phyloP scores from a whole-genome alignment of 345 rosid genomes.

The Brassica cretica region DNA sequence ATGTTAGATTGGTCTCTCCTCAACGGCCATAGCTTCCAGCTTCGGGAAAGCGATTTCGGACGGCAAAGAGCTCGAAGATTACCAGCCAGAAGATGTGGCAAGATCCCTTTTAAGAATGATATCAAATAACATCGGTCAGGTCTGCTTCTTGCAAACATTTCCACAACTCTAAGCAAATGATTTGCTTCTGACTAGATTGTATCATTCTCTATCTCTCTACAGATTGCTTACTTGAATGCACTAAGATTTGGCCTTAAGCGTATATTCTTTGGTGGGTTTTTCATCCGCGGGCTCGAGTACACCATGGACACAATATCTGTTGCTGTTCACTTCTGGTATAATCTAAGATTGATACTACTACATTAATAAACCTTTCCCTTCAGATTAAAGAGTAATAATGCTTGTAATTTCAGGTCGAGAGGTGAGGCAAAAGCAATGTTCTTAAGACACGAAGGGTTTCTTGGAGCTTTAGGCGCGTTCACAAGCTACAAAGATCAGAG shows the following conservation, averaged over 20 bases:
- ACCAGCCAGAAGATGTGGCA: slow-evolving; percentile 70
- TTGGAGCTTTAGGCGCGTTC: slow-evolving; percentile 85
- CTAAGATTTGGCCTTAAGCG: slow-evolving; percentile 82
- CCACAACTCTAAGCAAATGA: background rate
- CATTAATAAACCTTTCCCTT: background rate
- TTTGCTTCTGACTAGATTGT: background rate
- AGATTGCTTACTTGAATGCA: slow-evolving; percentile 83
- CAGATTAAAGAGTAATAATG: background rate
- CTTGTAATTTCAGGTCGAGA: slow-evolving; percentile 60
- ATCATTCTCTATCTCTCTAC: background rate
- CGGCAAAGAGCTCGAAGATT: slow-evolving; percentile 70
- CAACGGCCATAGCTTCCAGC: slow-evolving; percentile 83
- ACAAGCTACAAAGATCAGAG: slow-evolving; percentile 44
- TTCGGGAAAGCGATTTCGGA: slow-evolving; percentile 80
- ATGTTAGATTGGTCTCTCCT: slow-evolving; percentile 61
- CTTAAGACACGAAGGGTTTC: slow-evolving; percentile 81
- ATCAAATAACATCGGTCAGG: slow-evolving; percentile 85
- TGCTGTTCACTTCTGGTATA: slow-evolving; percentile 74
- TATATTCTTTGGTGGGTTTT: slow-evolving; percentile 79
- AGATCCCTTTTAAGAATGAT: slow-evolving; percentile 82
- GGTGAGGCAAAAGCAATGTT: slow-evolving; percentile 92
- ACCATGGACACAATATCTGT: slow-evolving; percentile 86
- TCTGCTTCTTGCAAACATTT: slow-evolving; percentile 34
- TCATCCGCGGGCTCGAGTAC: slow-evolving; percentile 68
- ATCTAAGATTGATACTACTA: slow-evolving; percentile 4